Base-by-base conservation (phyloP, 139 green algal genomes). In the Diplosphaera chodatii region DNA sequence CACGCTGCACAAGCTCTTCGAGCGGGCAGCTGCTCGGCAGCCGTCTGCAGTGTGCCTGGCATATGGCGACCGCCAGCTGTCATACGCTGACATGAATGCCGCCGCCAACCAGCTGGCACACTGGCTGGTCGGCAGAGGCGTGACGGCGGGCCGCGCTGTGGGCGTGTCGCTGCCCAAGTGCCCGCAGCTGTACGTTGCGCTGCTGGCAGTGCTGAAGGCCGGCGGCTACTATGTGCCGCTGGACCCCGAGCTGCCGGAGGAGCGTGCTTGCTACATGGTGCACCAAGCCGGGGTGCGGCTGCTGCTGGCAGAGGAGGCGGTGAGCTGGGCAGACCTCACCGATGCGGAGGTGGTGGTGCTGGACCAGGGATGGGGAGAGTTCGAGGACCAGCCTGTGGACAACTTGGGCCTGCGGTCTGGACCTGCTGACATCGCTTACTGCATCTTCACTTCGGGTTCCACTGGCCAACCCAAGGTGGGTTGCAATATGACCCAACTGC, bases 211-310 rank as follows among this genome's bases (percentile, higher is more conserved):
- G 22, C 56, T 86, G 4, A 83, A 88, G 59, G 62, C 83, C 3
- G 86, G 86, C 32, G 79, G 68, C 23, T 70, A 41, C n/a, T 88
- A 88, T 66, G 69, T 88, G 32, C 86, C 86, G 0, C 73, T 91
- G 73, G 82, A 88, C 70, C 80, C 86, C 21, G 28, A 40, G 21
- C 88, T 86, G 56, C 84, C 84, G 4, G 29, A 64, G 15, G 75
- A 85, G 10, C 76, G 83, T 5, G 32, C 86, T 41, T 71, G 68
- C 22, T 63, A 62, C 48, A 83, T 84, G 74, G 6, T 48, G 37
- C 37, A 48, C 37, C 37, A 48, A 10, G 10, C 37, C 6, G 37
- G 37, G 10, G 37, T 48, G 37, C 37, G 37, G 6, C 37, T 48
- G 37, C 37, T 48, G 37, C 37, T 48, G 37, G 37, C 37, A 10